Base-by-base conservation (phyloP, 1,284 basidiomycete species). In the Ustilago bromivora region DNA sequence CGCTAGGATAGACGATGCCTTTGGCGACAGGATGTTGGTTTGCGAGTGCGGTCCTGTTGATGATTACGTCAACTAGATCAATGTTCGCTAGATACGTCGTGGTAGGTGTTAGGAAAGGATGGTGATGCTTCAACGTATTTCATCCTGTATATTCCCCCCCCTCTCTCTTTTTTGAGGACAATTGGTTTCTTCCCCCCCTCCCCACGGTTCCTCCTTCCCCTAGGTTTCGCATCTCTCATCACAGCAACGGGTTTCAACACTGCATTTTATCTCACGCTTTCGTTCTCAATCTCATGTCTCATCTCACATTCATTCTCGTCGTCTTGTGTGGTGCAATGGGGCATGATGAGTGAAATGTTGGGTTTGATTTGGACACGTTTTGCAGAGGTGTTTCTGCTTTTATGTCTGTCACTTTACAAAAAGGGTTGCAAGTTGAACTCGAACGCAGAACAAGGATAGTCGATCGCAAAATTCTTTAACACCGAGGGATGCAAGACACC, bases 381-480 rank as follows among this genome's bases (percentile, higher is more conserved):
- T 28, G 3, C 3, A 28, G 0, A 28, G 23, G 43, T 35, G 51
- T 34, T 34, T 35, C 51, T 38, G 32, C 17, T 11, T 17, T 13
- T 15, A 5, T 13, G 5, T 10, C 17, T 0, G 34, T 36, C 34
- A 17, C n/a, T 31, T 53, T 93, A 95, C 88, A 94, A 91, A 89
- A 99, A 95, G 15, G 92, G 92, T 87, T 97, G 94, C 57, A 99
- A 89, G 57, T 92, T 92, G 86, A 99, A 94, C 89, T 99, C 97
- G 69, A 99, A 88, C 11, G 92, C 92, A 17, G 95, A 97, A 87
- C 95, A 98, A n/a, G 96, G 97, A 87, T 94, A 96, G 55, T 91
- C 90, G 78, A 99, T 76, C 41, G 69, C 63, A 54, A 83, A 85
- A 57, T 77, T 78, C 4, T 63, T 57, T 15, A 85, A 60, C 47